A percentile compares a stretch with the other conserved stretches of the same genome.
These are phyloP conservation scores for Magnaporthales sp. DNA, from an alignment of 2,329 filamentous ascomycete genomes.

Conservation along the genomic window DNA sequence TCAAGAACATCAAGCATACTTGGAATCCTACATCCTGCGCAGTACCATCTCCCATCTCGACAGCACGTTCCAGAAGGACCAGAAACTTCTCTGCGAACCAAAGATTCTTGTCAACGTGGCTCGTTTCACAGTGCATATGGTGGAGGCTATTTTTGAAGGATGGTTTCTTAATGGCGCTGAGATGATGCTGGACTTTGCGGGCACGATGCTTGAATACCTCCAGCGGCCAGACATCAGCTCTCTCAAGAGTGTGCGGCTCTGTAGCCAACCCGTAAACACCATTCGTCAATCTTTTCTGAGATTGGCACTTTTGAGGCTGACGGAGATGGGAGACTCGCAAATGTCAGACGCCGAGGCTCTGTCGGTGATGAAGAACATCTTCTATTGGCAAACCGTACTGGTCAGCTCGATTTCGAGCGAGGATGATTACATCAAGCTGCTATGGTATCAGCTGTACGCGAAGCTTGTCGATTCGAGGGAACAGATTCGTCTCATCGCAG, in stretches of 20 bases:
- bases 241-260: constrained; percentile 84
- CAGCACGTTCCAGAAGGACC: constrained; percentile 61
- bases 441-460: constrained; percentile 89
- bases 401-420: constrained; percentile 70
- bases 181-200: constrained; percentile 75
- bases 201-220: constrained; percentile 78
- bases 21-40: constrained; percentile 80
- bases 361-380: constrained; percentile 71
- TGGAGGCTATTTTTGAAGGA: constrained; percentile 88
- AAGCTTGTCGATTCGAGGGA: constrained; percentile 68
- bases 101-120: constrained; percentile 80
- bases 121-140: constrained; percentile 70
- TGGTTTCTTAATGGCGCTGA: constrained; percentile 91
- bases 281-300: constrained; percentile 73
- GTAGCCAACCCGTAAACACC: constrained; percentile 68
- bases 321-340: constrained; percentile 66
- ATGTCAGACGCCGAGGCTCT: constrained; percentile 53
- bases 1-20: constrained; percentile 89
- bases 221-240: constrained; percentile 74
- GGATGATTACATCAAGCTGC: constrained; percentile 71
- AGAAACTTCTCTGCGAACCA: constrained; percentile 64
- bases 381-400: constrained; percentile 93
- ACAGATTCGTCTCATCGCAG: constrained; percentile 64
- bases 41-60: constrained; percentile 65
- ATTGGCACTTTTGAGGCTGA: constrained; percentile 71